Conservation (phyloP, 2,329 filamentous ascomycete genomes). For the Diaporthe aspalathi region DNA sequence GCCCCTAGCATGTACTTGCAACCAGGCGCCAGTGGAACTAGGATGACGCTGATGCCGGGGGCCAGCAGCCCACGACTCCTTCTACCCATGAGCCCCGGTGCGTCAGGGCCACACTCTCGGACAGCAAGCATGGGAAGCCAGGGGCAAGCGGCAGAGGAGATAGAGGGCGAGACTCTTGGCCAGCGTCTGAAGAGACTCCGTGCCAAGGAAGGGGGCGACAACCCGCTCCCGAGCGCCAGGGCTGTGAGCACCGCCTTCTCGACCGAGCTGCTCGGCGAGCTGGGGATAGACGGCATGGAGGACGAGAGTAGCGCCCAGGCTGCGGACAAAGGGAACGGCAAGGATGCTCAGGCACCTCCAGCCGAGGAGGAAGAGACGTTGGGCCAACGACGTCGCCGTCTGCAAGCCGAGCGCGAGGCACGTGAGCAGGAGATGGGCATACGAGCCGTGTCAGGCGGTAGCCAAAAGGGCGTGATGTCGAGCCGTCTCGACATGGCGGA, state of each 20-base stretch:
- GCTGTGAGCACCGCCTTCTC: slow-evolving; percentile 76
- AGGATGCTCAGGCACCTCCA: slow-evolving; percentile 44
- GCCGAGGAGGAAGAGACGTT: slow-evolving; percentile 78
- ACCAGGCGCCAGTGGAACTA: slow-evolving; percentile 34
- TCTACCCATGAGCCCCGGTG: slow-evolving; percentile 37
- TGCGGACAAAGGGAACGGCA: slow-evolving; percentile 44
- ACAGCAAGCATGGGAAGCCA: slow-evolving; percentile 43
- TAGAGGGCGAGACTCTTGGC: slow-evolving; percentile 74
- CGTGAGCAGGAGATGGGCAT: slow-evolving; percentile 65
- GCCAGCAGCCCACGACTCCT: slow-evolving; percentile 39
- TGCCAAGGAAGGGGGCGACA: slow-evolving; percentile 61
- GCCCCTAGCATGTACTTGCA: slow-evolving; percentile 47
- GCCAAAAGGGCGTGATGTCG: slow-evolving; percentile 47
- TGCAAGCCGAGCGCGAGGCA: slow-evolving; percentile 77
- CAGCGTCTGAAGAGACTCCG: slow-evolving; percentile 74
- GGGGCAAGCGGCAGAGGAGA: slow-evolving; percentile 57
- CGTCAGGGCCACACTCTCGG: slow-evolving; percentile 21
- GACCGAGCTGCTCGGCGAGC: slow-evolving; percentile 74
- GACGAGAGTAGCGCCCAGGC: slow-evolving; percentile 43
- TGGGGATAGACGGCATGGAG: slow-evolving; percentile 63
- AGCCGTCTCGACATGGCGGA: slow-evolving; percentile 69
- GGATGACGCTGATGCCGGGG: slow-evolving; percentile 33
- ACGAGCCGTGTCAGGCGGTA: slow-evolving; percentile 44
- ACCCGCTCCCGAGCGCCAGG: slow-evolving; percentile 62
- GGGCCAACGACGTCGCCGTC: slow-evolving; percentile 78